phyloP scores from a whole-genome alignment of 208 protist genomes.

The Trypanosoma brucei region DNA sequence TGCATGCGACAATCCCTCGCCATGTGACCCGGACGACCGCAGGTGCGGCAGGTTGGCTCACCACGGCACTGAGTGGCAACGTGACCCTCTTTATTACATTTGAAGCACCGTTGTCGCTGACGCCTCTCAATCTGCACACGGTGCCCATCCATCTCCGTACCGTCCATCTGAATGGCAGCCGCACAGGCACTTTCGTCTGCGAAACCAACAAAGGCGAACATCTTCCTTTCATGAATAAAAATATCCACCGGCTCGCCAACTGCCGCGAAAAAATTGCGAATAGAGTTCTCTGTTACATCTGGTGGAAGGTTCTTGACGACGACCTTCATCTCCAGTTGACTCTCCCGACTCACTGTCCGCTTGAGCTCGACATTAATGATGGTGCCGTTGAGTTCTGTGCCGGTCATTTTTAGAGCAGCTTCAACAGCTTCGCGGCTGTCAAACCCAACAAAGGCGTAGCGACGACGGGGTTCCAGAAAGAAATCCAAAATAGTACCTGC shows the following conservation, averaged over 20 bases:
- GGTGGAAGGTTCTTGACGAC: constrained; percentile 33
- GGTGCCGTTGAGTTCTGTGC: constrained; percentile 15
- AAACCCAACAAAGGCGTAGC: constrained; percentile 49
- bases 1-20: constrained; percentile 34
- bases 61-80: constrained; percentile 46
- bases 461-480: constrained; percentile 26
- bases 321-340: constrained; percentile 31
- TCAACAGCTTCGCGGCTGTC: constrained; percentile 29
- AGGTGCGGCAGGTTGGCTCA: constrained; percentile 36
- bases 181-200: constrained; percentile 28
- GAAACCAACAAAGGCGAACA: constrained; percentile 57
- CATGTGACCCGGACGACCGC: constrained; percentile 42
- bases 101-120: constrained; percentile 49
- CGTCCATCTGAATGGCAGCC: constrained; percentile 55
- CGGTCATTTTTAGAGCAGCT: constrained; percentile 15
- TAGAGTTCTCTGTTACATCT: constrained; percentile 20
- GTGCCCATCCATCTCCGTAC: constrained; percentile 32
- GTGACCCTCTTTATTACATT: constrained; percentile 65
- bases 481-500: constrained; percentile 55
- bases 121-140: constrained; percentile 41
- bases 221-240: constrained; percentile 26
- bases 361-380: constrained; percentile 39
- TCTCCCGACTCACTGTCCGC: constrained; percentile 13
- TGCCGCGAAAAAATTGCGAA: constrained; percentile 41
- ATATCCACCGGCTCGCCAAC: constrained; percentile 52